Percentiles rank a stretch among this genome's conserved stretches.
These are phyloP conservation scores for Hypholoma fasciculare DNA, from an alignment of 768 basidiomycete species.

Conservation along the genomic window DNA sequence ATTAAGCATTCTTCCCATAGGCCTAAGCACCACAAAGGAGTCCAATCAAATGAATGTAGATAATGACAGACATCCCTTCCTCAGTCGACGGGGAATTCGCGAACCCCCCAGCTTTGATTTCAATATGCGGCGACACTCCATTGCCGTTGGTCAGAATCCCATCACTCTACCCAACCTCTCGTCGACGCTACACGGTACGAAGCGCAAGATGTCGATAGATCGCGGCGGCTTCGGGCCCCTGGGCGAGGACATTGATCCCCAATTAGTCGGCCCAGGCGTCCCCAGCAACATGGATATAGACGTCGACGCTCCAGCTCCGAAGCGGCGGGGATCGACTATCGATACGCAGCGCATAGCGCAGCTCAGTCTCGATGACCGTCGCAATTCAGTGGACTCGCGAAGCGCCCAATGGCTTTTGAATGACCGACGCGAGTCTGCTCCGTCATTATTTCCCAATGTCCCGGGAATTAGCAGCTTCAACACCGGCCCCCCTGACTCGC, in stretches of 20 bases:
- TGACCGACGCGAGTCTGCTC: slow-evolving; percentile 74
- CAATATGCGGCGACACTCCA: slow-evolving; percentile 71
- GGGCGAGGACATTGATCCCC: slow-evolving; percentile 65
- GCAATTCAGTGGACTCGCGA: slow-evolving; percentile 74
- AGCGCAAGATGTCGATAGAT: slow-evolving; percentile 83
- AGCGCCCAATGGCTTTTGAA: slow-evolving; percentile 57
- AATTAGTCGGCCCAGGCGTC: slow-evolving; percentile 67
- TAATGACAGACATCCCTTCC: slow-evolving; percentile 30
- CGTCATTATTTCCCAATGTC: slow-evolving; percentile 67
- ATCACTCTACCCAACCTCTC: slow-evolving; percentile 39
- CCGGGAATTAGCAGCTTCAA: slow-evolving; percentile 50
- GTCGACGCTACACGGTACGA: slow-evolving; percentile 58
- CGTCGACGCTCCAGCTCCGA: slow-evolving; percentile 68
- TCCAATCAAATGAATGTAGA: slow-evolving; percentile 41
- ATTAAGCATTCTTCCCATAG: slow-evolving; percentile 17
- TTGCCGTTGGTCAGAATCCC: slow-evolving; percentile 56
- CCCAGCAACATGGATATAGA: slow-evolving; percentile 60
- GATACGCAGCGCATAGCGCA: slow-evolving; percentile 78
- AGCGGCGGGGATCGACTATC: slow-evolving; percentile 81
- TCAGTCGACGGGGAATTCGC: slow-evolving; percentile 28
- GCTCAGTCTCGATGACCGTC: slow-evolving; percentile 74
- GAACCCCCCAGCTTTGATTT: slow-evolving; percentile 62
- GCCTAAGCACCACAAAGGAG: slow-evolving; percentile 29
- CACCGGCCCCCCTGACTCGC: slow-evolving; percentile 59
- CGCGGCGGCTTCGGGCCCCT: slow-evolving; percentile 48